phyloP scores from a whole-genome alignment of 768 basidiomycete species.

The Amanita pseudoporphyria region DNA sequence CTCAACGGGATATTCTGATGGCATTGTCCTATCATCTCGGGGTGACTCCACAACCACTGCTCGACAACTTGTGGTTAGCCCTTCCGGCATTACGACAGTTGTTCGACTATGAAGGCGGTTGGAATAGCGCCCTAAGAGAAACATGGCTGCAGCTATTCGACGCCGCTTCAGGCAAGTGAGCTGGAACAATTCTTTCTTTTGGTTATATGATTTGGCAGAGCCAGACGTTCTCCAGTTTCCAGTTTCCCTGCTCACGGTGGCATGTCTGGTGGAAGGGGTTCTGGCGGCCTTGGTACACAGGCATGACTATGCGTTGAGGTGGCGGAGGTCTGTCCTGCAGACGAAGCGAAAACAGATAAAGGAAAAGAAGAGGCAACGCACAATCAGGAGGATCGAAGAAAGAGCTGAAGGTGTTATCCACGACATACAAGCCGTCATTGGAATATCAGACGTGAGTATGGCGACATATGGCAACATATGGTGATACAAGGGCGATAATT shows the following conservation, averaged over 20 bases:
- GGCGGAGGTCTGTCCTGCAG: conserved; percentile 6
- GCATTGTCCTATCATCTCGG: conserved; percentile 40
- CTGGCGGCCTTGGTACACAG: conserved; percentile 26
- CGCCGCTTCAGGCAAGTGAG: conserved; percentile 29
- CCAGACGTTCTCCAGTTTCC: conserved; percentile 44
- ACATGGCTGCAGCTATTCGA: conserved; percentile 43
- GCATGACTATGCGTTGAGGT: conserved; percentile 24
- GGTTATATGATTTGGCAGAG: conserved; percentile 23
- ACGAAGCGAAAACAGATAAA: neutral
- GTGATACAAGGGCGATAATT: neutral
- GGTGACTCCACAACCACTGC: conserved; percentile 40
- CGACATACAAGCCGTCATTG: conserved; percentile 26
- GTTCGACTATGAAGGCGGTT: conserved; percentile 30
- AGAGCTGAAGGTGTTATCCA: conserved; percentile 27
- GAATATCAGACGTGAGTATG: conserved; percentile 11
- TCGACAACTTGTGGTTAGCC: conserved; percentile 51
- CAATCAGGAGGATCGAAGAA: conserved; percentile 16
- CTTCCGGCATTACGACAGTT: conserved; percentile 40
- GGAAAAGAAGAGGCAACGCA: neutral
- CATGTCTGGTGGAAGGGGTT: conserved; percentile 39
- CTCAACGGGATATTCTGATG: conserved; percentile 46
- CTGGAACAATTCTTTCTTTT: neutral
- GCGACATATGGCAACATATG: neutral
- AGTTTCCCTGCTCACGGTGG: conserved; percentile 42
- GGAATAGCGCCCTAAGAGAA: conserved; percentile 34